Conservation (phyloP, 306 rosid genomes). For the Ormosia emarginata region DNA sequence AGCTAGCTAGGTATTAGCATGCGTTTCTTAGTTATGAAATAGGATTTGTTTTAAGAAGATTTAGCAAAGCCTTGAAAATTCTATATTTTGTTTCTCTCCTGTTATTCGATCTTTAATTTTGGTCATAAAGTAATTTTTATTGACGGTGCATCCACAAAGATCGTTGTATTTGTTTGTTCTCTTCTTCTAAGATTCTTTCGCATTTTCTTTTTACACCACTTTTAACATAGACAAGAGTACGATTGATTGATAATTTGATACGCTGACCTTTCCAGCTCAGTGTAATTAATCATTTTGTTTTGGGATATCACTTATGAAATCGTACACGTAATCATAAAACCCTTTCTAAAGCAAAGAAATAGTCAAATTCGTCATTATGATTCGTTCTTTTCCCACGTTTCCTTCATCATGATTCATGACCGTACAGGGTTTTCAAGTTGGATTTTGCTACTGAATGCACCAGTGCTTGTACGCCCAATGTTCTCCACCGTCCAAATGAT, state of each 20-base stretch:
- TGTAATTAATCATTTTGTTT: not conserved
- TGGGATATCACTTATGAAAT: conserved; percentile 10
- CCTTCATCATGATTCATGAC: not conserved
- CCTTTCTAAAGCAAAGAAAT: conserved; percentile 7
- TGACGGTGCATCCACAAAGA: not conserved
- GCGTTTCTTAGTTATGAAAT: not conserved
- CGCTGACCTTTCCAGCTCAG: not conserved
- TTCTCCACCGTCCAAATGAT: too few species aligned
- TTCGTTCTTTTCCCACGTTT: not conserved
- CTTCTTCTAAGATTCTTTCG: not conserved
- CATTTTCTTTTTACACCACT: not conserved
- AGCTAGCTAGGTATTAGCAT: not conserved
- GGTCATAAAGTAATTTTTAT: not conserved
- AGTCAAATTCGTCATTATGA: conserved; percentile 10
- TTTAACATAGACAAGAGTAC: not conserved
- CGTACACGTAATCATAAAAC: conserved; percentile 8
- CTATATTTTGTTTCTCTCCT: not conserved
- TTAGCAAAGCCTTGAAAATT: not conserved
- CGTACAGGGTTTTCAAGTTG: not conserved
- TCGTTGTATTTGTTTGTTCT: not conserved
- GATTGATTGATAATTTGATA: not conserved
- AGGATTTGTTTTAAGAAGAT: not conserved
- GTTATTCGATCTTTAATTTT: not conserved
- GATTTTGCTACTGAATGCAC: too few species aligned
- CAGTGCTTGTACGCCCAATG: too few species aligned